phyloP scores from a whole-genome alignment of 352 stramenopile genomes.

The Phytopythium helicoides region DNA sequence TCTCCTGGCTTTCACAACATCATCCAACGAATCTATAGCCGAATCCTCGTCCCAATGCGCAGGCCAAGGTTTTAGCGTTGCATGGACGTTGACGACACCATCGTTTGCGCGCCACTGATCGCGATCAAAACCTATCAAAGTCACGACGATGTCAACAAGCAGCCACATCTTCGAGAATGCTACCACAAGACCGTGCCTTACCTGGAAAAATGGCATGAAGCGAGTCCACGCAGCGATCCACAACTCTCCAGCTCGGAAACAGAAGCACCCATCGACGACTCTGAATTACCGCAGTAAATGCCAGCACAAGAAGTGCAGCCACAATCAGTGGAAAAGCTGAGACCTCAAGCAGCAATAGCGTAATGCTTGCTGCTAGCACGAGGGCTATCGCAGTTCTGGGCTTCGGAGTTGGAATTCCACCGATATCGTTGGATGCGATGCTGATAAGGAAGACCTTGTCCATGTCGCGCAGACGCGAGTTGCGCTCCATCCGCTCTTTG shows the following conservation, averaged over 20 bases:
- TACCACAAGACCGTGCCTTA: too few species aligned
- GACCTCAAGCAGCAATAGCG: conserved; percentile 4
- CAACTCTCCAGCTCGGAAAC: conserved; percentile 38
- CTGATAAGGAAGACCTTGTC: conserved; percentile 56
- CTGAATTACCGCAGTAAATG: conserved; percentile 4
- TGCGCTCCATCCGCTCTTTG: conserved; percentile 38
- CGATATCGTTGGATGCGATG: conserved; percentile 46
- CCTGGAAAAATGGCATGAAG: conserved; percentile 44
- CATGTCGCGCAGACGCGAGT: conserved; percentile 43
- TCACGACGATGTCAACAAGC: too few species aligned
- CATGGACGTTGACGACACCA: conserved; percentile 64
- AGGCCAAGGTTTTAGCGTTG: conserved; percentile 45
- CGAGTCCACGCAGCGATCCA: conserved; percentile 34
- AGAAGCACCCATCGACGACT: conserved; percentile 29
- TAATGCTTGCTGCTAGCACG: conserved; percentile 2
- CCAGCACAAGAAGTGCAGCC: background rate
- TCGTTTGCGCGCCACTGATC: conserved; percentile 66
- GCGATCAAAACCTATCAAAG: conserved; percentile 28
- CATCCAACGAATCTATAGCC: conserved; percentile 15
- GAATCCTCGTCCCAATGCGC: conserved; percentile 27
- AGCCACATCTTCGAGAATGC: too few species aligned
- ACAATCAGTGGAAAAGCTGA: background rate
- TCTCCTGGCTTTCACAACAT: conserved; percentile 13
- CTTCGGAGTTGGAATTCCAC: conserved; percentile 23
- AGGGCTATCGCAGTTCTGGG: conserved; percentile 3